Conservation (phyloP, 2,329 filamentous ascomycete genomes). For the Fusarium odoratissimum region DNA sequence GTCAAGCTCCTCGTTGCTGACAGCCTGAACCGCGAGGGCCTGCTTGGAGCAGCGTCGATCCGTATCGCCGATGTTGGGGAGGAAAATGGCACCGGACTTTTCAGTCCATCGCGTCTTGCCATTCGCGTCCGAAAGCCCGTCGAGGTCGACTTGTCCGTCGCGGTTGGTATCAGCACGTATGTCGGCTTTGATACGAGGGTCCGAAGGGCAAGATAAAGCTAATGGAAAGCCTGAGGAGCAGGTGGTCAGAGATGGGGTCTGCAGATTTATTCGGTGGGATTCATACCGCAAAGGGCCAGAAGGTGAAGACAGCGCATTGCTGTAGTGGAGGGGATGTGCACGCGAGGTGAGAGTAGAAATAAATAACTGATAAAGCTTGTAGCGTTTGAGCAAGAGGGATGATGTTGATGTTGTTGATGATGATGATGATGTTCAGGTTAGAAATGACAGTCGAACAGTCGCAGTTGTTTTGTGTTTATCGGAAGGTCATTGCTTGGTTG, state of each 20-base stretch:
- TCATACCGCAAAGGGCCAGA: not conserved
- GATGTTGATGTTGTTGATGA: not conserved
- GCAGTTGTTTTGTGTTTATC: not conserved
- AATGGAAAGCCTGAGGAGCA: not conserved
- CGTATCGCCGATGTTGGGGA: constrained; percentile 51
- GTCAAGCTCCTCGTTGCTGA: constrained; percentile 35
- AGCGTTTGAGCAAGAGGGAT: not conserved
- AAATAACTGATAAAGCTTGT: not conserved
- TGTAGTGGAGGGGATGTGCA: not conserved
- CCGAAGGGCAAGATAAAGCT: not conserved
- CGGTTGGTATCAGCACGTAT: constrained; percentile 51
- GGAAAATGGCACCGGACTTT: constrained; percentile 48
- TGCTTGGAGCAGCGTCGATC: constrained; percentile 43
- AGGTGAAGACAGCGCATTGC: not conserved
- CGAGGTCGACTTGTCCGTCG: constrained; percentile 46
- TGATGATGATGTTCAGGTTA: not conserved
- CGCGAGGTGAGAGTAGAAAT: not conserved
- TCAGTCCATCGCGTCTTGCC: constrained; percentile 43
- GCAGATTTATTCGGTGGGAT: accelerated
- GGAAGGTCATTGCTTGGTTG: not conserved
- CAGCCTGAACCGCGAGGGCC: not conserved
- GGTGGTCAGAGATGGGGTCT: not conserved
- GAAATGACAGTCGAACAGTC: not conserved
- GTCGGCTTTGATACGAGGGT: not conserved
- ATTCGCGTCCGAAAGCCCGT: constrained; percentile 18